Evolutionary conservation across 2,329 filamentous ascomycete genomes (phyloP), one percentile per base, ranked within the genome.

Genomic region (Hypoxylon sp.): DNA sequence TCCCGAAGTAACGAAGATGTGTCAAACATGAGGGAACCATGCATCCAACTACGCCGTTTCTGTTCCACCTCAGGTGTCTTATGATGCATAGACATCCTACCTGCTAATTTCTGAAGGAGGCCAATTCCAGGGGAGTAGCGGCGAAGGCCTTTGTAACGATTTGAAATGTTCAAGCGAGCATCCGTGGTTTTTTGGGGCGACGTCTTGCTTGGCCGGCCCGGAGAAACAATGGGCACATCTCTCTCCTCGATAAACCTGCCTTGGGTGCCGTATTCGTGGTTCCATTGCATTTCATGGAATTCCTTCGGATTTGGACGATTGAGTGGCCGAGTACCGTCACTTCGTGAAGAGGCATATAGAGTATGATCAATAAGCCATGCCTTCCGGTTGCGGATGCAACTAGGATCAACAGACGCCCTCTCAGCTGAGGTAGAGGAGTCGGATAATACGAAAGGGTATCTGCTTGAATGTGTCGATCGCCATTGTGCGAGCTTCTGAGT

Each of bases 281-380:
- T 75, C 81, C 81, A 83, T 66, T 82, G 81, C 74, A 80, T 79
- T 61, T 82, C 79, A 24, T 82, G 80, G 47, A 82, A 80, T 29
- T 81, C 77, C 29, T 79, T 79, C 10, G 81, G 77, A 24, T 78
- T 80, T 11, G 80, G 76, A 58, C 76, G 78, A 31, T 78, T 76
- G 52, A 81, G 74, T 17, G 80, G 75, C 3, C 78, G 76, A 42
- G 81, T 83, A 2, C 81, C 81, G 29, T 75, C 74, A 19, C 74
- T 75, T 6, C 78, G 76, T 6, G 80, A 80, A 24, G 81, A 82
- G 19, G 82, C 76, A 56, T 81, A 82, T 68, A 82, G 77, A 11
- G 81, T 82, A 63, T 82, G 77, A 56, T 83, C 81, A 56, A 83
- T 82, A 59, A 81, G 75, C 82, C 82, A 83, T 42, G 77, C 75